Percentiles rank a stretch among this genome's conserved stretches.
phyloP scores from a whole-genome alignment of 805 yeast species.

The Saturnispora mendoncae region DNA sequence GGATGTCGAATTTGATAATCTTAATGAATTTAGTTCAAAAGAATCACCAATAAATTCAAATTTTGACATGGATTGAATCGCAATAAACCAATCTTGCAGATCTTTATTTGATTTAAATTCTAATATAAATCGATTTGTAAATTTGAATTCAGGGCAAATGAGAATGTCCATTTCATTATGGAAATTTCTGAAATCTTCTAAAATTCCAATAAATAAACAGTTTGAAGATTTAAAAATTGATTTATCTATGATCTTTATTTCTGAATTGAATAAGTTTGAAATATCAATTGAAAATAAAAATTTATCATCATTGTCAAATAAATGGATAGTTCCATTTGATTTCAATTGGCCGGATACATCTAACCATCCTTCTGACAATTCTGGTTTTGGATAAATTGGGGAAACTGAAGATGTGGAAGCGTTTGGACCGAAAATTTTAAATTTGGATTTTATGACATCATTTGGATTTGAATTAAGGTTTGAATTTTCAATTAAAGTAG shows the following conservation, averaged over 20 bases:
- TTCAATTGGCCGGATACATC: constrained; percentile 61
- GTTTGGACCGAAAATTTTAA: constrained; percentile 57
- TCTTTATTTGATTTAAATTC: constrained; percentile 62
- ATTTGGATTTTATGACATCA: constrained; percentile 49
- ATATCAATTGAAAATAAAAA: constrained; percentile 51
- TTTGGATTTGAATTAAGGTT: constrained; percentile 17
- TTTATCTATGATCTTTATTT: constrained; percentile 54
- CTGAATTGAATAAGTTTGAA: constrained; percentile 43
- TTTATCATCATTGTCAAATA: constrained; percentile 53
- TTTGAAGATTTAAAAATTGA: constrained; percentile 54
- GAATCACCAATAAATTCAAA: constrained; percentile 37
- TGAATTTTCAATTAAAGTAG: constrained; percentile 19
- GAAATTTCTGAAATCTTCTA: constrained; percentile 43
- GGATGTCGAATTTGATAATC: constrained; percentile 44
- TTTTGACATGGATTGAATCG: constrained; percentile 53
- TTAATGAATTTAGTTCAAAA: constrained; percentile 30
- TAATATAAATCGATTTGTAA: constrained; percentile 35
- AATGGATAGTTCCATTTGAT: constrained; percentile 52
- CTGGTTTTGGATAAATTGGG: constrained; percentile 9
- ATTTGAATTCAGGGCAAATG: not conserved
- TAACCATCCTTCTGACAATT: constrained; percentile 55
- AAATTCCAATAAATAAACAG: constrained; percentile 48
- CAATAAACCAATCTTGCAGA: constrained; percentile 70
- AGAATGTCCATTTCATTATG: constrained; percentile 19
- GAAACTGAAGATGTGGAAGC: constrained; percentile 34